A percentile compares a stretch with the other conserved stretches of the same genome.
Evolutionary conservation across 192 early-diverging fungal genomes (phyloP).

Genomic region (Spinellus fusiger): DNA sequence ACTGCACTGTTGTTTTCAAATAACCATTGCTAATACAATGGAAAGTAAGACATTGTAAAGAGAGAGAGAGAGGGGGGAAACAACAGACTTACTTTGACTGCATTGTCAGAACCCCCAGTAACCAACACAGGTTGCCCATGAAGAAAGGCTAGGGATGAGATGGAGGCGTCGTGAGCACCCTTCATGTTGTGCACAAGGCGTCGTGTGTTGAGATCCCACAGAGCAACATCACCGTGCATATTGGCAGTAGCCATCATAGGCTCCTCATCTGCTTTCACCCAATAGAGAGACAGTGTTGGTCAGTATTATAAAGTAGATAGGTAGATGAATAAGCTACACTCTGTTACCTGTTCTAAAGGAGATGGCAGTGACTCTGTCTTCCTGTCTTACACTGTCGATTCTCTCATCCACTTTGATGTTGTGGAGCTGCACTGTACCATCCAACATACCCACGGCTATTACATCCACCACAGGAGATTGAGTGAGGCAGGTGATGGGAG

Average conservation of each 20-base stretch:
- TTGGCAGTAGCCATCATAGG: constrained; percentile 88
- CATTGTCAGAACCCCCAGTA: constrained; percentile 84
- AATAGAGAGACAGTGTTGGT: background rate
- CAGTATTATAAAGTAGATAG: background rate
- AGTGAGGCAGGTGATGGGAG: constrained; percentile 69
- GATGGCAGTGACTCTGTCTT: constrained; percentile 84
- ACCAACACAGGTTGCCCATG: constrained; percentile 80
- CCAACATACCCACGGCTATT: constrained; percentile 83
- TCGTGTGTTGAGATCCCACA: constrained; percentile 88
- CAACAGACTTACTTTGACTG: constrained; percentile 62
- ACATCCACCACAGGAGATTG: constrained; percentile 94
- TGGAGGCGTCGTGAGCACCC: constrained; percentile 75
- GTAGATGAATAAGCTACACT: background rate
- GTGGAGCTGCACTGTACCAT: constrained; percentile 80
- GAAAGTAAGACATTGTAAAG: background rate
- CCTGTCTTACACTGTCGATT: constrained; percentile 76
- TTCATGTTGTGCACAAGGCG: constrained; percentile 73
- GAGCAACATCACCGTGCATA: constrained; percentile 78
- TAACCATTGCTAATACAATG: constrained; percentile 73
- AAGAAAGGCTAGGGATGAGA: constrained; percentile 77
- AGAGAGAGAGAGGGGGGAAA: background rate
- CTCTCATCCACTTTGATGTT: constrained; percentile 78
- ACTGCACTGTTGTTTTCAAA: constrained; percentile 82
- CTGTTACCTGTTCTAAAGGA: constrained; percentile 78
- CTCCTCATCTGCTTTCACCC: constrained; percentile 54